Base-by-base conservation (phyloP, 129 eudicot genomes). In the Arctium lappa region DNA sequence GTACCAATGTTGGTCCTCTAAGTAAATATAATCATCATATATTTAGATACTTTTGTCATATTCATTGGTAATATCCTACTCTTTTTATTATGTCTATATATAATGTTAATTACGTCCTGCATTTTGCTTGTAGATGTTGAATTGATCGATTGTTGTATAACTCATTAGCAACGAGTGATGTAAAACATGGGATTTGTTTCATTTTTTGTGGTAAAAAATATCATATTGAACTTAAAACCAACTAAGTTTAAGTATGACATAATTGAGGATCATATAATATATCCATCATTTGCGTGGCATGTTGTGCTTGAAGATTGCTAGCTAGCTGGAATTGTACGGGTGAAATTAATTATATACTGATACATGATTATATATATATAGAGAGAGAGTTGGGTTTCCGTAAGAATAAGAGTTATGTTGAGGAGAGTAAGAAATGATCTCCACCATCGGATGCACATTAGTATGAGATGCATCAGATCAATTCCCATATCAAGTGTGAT, bases 1-100 rank as follows among this genome's bases (percentile, higher is more conserved):
- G 79, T 73, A 84, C 87, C 84, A 79, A 46, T 73, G 76, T 84
- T 84, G 83, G 83, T 73, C 83, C 87, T 84, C 87, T 31, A 77
- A 60, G 83, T 62, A 22, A 22, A 22, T 22, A 22, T 22, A 22
- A 74, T 72, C 72, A 56, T 83, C 56, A 84, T 73, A 56, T 79
- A 39, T 65, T 66, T 79, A 69, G 65, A 72, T 73, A 72, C 71
- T 36, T 69, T 36, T 80, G 84, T 36, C 60, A 53, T 72, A 71
- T 79, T 69, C 33, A 31, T 77, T 11, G 50, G 39, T 37, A 83
- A 22, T 8, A 22, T 22, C 6, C 69, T 62, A 22, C 27, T 6
- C 2, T 62, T n/a, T 62, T 11, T 50, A 13, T 8, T 50, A 50
- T 50, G n/a, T 50, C 2, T 2, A 12, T 50, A 2, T 22, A 40